phyloP scores from a whole-genome alignment of 2,329 filamentous ascomycete species.

The Stagonosporopsis chrysanthemi region DNA sequence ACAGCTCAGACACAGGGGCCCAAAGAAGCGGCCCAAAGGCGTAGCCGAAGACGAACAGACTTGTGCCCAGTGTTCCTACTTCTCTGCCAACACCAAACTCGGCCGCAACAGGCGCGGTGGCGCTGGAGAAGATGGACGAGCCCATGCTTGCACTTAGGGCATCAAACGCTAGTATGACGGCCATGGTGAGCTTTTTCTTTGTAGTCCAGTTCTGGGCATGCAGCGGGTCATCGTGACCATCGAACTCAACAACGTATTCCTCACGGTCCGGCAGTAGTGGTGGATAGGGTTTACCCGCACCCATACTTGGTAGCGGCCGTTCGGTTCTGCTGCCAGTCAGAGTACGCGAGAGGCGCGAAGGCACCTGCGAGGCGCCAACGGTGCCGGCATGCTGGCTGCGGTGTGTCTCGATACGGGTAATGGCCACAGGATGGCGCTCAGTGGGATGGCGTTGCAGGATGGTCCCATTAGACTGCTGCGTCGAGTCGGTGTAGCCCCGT shows the following conservation, averaged over 20 bases:
- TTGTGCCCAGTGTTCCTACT: conserved; percentile 45
- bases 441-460: conserved; percentile 43
- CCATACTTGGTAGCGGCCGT: conserved; percentile 71
- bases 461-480: conserved; percentile 29
- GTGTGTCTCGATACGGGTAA: conserved; percentile 75
- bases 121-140: conserved; percentile 53
- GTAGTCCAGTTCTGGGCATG: conserved; percentile 89
- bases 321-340: conserved; percentile 46
- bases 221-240: conserved; percentile 80
- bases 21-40: conserved; percentile 49
- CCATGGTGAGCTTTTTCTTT: conserved; percentile 75
- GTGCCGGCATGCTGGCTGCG: conserved; percentile 75
- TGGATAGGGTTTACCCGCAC: conserved; percentile 74
- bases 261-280: conserved; percentile 73
- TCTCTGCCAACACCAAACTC: conserved; percentile 42
- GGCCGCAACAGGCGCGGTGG: conserved; percentile 35
- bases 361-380: conserved; percentile 61
- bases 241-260: conserved; percentile 72
- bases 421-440: conserved; percentile 72
- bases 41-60: conserved; percentile 48
- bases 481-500: conserved; percentile 30
- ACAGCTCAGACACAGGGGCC: conserved; percentile 62
- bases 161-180: conserved; percentile 74
- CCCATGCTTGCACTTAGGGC: conserved; percentile 76
- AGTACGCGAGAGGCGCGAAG: conserved; percentile 53